Conservation (phyloP, 2,329 filamentous ascomycete genomes). For the Alternaria sp. region DNA sequence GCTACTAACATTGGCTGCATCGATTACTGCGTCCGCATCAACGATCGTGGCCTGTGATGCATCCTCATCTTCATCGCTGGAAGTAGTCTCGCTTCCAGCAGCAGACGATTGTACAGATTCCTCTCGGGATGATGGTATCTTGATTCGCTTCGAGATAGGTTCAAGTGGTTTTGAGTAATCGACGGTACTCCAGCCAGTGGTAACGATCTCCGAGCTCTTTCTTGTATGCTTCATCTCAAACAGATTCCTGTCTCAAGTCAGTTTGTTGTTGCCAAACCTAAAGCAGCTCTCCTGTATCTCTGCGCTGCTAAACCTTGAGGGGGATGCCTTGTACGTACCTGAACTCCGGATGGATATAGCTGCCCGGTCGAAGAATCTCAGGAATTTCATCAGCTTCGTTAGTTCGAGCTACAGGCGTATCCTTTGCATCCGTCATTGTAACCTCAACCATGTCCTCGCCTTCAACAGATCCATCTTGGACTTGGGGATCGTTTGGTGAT, state of each 20-base stretch:
- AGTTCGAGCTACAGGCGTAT: conserved; percentile 38
- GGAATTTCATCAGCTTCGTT: conserved; percentile 30
- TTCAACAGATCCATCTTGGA: conserved; percentile 80
- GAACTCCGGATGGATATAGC: conserved; percentile 71
- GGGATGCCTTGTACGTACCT: conserved; percentile 7
- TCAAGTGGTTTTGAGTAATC: conserved; percentile 68
- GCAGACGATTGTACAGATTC: conserved; percentile 46
- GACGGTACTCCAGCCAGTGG: conserved; percentile 73
- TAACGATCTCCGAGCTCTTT: conserved; percentile 64
- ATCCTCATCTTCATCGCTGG: conserved; percentile 48
- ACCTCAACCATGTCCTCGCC: conserved; percentile 93
- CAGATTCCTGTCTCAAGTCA: conserved; percentile 52
- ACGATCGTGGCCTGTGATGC: conserved; percentile 31
- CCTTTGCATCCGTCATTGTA: conserved; percentile 74
- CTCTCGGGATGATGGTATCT: conserved; percentile 39
- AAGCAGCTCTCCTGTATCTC: not conserved
- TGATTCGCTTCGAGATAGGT: conserved; percentile 59
- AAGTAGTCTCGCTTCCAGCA: conserved; percentile 35
- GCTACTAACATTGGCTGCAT: conserved; percentile 45
- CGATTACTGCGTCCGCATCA: conserved; percentile 38
- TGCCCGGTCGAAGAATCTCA: conserved; percentile 60
- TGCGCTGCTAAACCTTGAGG: not conserved
- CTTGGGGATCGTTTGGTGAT: conserved; percentile 73
- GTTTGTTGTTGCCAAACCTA: not conserved
- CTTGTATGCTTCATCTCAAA: conserved; percentile 78